Percentiles rank a stretch among this genome's conserved stretches.
These are phyloP conservation scores for Trichosporon asahii DNA, from an alignment of 1,284 basidiomycete genomes.

Conservation along the genomic window DNA sequence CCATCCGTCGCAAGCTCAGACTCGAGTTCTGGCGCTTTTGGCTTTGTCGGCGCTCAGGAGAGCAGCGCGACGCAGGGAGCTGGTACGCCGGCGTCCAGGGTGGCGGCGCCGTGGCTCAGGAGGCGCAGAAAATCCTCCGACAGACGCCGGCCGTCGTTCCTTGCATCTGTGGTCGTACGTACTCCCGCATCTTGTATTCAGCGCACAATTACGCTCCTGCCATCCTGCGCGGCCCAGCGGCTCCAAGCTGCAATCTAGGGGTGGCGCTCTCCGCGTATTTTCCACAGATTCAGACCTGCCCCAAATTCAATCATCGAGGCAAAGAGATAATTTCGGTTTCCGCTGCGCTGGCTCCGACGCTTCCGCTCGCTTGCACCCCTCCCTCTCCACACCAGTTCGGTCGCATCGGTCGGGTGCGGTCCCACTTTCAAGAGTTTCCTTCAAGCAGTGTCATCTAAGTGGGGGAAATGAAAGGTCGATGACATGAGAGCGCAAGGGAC, in stretches of 20 bases:
- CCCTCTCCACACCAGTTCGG: background rate
- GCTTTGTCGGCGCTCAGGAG: slow-evolving; percentile 4
- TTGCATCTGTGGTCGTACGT: background rate
- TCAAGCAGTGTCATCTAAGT: background rate
- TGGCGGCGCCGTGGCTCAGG: background rate
- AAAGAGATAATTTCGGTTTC: background rate
- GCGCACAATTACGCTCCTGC: background rate
- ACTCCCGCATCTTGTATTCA: background rate
- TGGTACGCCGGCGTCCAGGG: background rate
- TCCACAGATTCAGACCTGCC: background rate
- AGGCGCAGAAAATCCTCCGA: background rate
- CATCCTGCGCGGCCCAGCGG: background rate
- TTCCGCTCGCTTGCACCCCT: background rate
- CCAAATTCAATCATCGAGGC: background rate
- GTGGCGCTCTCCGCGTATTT: background rate
- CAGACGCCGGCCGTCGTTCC: background rate
- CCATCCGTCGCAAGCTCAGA: background rate
- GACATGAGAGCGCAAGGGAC: background rate
- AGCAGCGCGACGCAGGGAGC: background rate
- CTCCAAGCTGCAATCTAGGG: too few species aligned
- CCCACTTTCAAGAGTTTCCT: background rate
- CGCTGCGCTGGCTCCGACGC: background rate
- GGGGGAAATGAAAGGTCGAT: background rate
- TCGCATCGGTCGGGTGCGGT: background rate
- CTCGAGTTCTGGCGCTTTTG: background rate